Conservation (phyloP, 768 basidiomycete genomes). For the Suillus weaverae region DNA sequence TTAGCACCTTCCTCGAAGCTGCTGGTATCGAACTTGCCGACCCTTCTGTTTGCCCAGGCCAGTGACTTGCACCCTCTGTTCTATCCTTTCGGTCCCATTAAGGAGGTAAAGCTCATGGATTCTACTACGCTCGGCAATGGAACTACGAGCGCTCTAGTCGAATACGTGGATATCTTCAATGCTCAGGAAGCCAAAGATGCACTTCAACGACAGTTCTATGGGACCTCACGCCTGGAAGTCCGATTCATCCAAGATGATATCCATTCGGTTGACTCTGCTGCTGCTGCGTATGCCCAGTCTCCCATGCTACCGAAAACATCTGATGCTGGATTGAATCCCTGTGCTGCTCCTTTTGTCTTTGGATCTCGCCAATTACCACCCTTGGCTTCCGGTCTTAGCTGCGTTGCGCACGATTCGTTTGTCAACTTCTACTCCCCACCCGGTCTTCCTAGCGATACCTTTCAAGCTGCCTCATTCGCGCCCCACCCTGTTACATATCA, state of each 20-base stretch:
- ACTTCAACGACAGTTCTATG: conserved; percentile 64
- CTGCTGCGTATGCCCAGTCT: conserved; percentile 10
- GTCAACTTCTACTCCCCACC: conserved; percentile 8
- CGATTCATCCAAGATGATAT: conserved; percentile 34
- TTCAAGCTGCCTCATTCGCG: conserved; percentile 15
- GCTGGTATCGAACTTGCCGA: conserved; percentile 65
- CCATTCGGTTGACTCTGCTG: conserved; percentile 7
- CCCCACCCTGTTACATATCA: conserved; percentile 24
- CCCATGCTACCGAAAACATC: conserved; percentile 12
- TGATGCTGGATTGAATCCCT: conserved; percentile 32
- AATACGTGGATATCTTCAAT: conserved; percentile 52
- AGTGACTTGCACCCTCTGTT: conserved; percentile 73
- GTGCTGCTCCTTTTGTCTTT: conserved; percentile 32
- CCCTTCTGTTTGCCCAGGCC: conserved; percentile 62
- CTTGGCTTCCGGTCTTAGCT: conserved; percentile 3
- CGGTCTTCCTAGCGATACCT: conserved; percentile 23
- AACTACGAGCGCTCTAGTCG: conserved; percentile 59
- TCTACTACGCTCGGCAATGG: conserved; percentile 34
- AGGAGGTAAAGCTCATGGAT: conserved; percentile 55
- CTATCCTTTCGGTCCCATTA: conserved; percentile 69
- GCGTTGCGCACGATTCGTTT: conserved; percentile 7
- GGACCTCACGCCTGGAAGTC: conserved; percentile 41
- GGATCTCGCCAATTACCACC: conserved; percentile 12
- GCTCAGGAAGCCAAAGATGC: conserved; percentile 66
- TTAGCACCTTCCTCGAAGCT: conserved; percentile 49